Evolutionary conservation across 2,329 filamentous ascomycete species (phyloP).

Genomic region (Dactylonectria estremocensis): DNA sequence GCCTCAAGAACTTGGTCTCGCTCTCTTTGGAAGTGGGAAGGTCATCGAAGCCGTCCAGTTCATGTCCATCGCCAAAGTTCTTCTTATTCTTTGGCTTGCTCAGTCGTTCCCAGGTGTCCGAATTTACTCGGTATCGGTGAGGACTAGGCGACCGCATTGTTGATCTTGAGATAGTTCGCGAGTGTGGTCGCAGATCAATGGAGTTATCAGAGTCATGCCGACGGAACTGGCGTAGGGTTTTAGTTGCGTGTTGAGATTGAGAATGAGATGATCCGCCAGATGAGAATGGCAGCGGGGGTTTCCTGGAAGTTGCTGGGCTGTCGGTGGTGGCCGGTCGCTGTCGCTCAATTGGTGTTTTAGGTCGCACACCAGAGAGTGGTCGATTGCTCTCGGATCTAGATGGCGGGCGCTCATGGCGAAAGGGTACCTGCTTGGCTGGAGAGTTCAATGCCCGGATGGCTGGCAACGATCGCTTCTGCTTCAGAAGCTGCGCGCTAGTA

Average conservation of each 20-base stretch:
- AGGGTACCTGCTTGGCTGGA: conserved; percentile 64
- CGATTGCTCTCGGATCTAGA: conserved; percentile 70
- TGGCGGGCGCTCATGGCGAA: conserved; percentile 70
- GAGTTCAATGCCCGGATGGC: conserved; percentile 69
- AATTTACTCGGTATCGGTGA: conserved; percentile 61
- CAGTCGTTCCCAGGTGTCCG: conserved; percentile 75
- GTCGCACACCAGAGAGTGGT: conserved; percentile 68
- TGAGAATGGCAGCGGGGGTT: conserved; percentile 80
- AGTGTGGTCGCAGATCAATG: conserved; percentile 70
- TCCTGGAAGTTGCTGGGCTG: conserved; percentile 68
- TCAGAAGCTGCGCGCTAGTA: conserved; percentile 75
- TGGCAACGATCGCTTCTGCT: conserved; percentile 76
- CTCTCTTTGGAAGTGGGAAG: conserved; percentile 87
- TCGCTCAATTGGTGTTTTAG: conserved; percentile 81
- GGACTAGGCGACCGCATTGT: conserved; percentile 74
- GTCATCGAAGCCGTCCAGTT: conserved; percentile 95
- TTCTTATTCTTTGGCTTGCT: conserved; percentile 74
- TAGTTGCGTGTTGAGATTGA: conserved; percentile 86
- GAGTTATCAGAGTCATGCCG: conserved; percentile 86
- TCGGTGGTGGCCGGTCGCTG: conserved; percentile 63
- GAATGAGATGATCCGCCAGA: conserved; percentile 81
- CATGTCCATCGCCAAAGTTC: conserved; percentile 90
- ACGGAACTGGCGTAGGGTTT: conserved; percentile 78
- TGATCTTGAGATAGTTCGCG: conserved; percentile 71
- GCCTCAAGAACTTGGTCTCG: conserved; percentile 87